Conservation (phyloP, 345 rosid genomes). For the Combretum micranthum region DNA sequence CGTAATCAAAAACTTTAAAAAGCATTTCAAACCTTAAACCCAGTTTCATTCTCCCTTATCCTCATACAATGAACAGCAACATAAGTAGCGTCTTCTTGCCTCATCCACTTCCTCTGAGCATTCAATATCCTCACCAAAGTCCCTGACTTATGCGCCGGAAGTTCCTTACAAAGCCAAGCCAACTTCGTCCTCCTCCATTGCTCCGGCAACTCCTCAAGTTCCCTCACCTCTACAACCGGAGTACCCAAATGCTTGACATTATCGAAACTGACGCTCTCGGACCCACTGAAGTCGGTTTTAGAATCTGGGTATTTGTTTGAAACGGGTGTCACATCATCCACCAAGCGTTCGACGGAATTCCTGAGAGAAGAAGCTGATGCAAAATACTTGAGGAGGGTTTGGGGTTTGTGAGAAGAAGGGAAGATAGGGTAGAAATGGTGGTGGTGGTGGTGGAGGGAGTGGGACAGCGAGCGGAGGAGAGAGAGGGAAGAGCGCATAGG, state of each 20-base stretch:
- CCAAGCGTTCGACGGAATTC: conserved; percentile 46
- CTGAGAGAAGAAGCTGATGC: conserved; percentile 16
- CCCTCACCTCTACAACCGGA: conserved; percentile 51
- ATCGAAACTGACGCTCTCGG: conserved; percentile 23
- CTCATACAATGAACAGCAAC: conserved; percentile 64
- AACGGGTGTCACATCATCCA: conserved; percentile 5
- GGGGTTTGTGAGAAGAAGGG: neutral
- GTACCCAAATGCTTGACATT: conserved; percentile 34
- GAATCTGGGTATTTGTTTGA: conserved; percentile 16
- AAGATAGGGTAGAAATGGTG: conserved; percentile 1
- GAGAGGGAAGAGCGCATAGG: conserved; percentile 25
- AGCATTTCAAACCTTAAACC: conserved; percentile 40
- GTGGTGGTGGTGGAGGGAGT: conserved; percentile 18
- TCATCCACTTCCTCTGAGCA: conserved; percentile 81
- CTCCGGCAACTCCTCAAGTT: conserved; percentile 68
- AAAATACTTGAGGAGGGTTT: neutral
- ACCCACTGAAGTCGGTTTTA: conserved; percentile 8
- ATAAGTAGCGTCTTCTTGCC: conserved; percentile 77
- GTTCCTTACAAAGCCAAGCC: conserved; percentile 89
- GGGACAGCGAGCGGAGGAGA: conserved; percentile 20
- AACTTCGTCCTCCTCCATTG: conserved; percentile 82
- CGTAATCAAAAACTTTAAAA: too few relatives aligned
- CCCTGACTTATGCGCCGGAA: conserved; percentile 66
- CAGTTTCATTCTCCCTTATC: conserved; percentile 78
- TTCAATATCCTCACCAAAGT: conserved; percentile 61